Conservation (phyloP, 176 grass and related monocot genomes). For the Rhynchospora tenuis region DNA sequence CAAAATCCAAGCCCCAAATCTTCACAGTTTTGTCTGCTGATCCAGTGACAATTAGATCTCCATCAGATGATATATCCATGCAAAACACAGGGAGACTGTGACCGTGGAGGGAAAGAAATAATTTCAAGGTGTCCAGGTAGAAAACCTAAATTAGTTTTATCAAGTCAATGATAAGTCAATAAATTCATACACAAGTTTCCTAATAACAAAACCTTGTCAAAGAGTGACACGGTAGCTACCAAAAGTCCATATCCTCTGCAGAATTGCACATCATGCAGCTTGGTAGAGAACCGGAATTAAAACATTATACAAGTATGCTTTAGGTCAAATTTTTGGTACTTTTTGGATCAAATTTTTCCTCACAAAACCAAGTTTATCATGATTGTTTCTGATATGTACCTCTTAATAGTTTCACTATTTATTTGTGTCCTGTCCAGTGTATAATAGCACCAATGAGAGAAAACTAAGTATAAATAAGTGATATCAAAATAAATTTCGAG, state of each 20-base stretch:
- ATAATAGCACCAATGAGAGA: neutral
- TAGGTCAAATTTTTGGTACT: neutral
- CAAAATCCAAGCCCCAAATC: conserved; percentile 98
- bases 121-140: conserved; percentile 74
- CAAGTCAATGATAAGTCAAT: conserved; percentile 18
- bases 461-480: neutral
- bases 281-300: neutral
- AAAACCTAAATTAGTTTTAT: conserved; percentile 56
- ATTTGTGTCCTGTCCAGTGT: neutral
- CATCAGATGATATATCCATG: conserved; percentile 95
- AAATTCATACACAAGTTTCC: conserved; percentile 3
- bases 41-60: conserved; percentile 77
- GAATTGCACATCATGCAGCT: neutral
- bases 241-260: neutral
- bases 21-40: conserved; percentile 95
- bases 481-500: neutral
- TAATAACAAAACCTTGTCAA: neutral
- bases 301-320: neutral
- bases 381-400: neutral
- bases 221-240: neutral
- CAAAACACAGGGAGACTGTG: conserved; percentile 94
- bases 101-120: conserved; percentile 62
- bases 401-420: neutral
- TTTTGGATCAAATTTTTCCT: neutral
- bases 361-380: neutral